Conservation (phyloP, 495 filamentous ascomycete genomes). For the Xylaria curta region DNA sequence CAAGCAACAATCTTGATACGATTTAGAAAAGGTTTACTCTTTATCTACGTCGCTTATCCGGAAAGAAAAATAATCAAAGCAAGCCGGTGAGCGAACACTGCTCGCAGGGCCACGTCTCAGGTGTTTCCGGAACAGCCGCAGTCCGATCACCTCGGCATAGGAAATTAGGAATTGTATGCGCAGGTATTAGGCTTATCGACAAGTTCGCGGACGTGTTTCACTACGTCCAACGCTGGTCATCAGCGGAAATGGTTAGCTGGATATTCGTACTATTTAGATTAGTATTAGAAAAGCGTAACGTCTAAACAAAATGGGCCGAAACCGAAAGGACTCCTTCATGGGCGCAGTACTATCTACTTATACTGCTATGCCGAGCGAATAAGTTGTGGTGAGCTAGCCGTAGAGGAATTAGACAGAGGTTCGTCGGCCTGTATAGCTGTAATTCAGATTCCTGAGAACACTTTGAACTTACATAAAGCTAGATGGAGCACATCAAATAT, state of each 20-base stretch:
- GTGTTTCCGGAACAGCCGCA: neutral
- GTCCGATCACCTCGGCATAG: neutral
- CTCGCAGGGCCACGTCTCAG: neutral
- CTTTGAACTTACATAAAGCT: neutral
- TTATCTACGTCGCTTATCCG: neutral
- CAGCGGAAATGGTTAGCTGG: neutral
- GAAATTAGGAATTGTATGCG: neutral
- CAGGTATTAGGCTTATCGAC: neutral
- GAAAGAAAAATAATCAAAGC: neutral
- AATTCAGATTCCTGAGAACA: neutral
- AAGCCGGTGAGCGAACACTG: neutral
- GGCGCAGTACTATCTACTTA: neutral
- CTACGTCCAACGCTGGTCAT: neutral
- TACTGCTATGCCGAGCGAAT: neutral
- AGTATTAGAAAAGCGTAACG: neutral
- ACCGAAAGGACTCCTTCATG: neutral
- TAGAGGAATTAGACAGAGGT: neutral
- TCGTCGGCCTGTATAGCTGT: neutral
- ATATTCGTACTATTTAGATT: neutral
- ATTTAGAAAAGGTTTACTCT: neutral
- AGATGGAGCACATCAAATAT: no score
- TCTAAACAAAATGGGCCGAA: neutral
- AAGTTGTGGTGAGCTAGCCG: neutral
- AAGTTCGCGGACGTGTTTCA: neutral
- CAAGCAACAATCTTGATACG: neutral